Percentiles rank a stretch among this genome's conserved stretches.
phyloP scores from a whole-genome alignment of 2,329 filamentous ascomycete genomes.

The Blastomyces emzantsi region DNA sequence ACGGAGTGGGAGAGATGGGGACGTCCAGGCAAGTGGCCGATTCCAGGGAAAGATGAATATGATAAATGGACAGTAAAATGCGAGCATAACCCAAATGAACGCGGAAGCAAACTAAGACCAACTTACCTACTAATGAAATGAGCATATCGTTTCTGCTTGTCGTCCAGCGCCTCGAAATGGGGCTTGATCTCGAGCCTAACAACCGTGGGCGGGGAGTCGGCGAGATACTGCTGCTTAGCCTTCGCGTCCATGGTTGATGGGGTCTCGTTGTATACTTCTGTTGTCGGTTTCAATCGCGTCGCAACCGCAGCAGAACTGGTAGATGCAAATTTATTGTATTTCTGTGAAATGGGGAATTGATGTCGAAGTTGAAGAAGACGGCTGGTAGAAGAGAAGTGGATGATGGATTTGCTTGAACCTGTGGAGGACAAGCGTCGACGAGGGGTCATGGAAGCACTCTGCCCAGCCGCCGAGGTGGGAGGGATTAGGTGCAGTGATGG shows the following conservation, averaged over 20 bases:
- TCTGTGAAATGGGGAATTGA: conserved; percentile 17
- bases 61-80: neutral
- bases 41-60: neutral
- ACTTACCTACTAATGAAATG: conserved; percentile 71
- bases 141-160: conserved; percentile 75
- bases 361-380: conserved; percentile 21
- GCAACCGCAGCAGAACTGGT: conserved; percentile 3
- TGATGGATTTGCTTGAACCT: conserved; percentile 5
- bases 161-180: conserved; percentile 63
- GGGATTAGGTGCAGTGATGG: neutral
- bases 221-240: conserved; percentile 61
- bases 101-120: neutral
- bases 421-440: conserved; percentile 13
- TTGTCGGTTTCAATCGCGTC: conserved; percentile 5
- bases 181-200: conserved; percentile 84
- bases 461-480: neutral
- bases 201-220: conserved; percentile 80
- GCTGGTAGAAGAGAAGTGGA: neutral
- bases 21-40: neutral
- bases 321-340: conserved; percentile 10
- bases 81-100: neutral
- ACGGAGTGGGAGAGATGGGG: neutral
- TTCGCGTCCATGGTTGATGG: conserved; percentile 32
- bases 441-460: conserved; percentile 15
- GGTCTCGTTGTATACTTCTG: conserved; percentile 11